Base-by-base conservation (phyloP, 1,284 basidiomycete species). In the Meira miltonrushii region DNA sequence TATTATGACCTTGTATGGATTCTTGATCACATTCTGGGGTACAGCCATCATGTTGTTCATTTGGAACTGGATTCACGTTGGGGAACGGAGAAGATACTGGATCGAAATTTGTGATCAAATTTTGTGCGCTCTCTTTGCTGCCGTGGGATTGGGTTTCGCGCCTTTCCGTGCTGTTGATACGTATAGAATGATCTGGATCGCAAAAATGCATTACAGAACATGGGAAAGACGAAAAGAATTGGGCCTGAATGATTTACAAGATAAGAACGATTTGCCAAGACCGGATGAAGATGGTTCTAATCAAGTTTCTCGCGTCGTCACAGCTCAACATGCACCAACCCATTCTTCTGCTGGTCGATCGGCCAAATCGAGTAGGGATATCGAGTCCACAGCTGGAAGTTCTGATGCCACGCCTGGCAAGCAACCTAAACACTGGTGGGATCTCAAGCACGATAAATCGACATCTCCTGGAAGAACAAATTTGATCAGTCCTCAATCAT, bases 31-130 rank as follows among this genome's bases (percentile, higher is more conserved):
- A 1, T 71, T 60, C 21, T 77, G 74, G 74, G 74, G 74, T 33
- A 68, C 63, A 12, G 66, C 67, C 1, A 77, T 77, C 54, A 58
- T 66, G n/a, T 61, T 75, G n/a, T 71, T 77, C 54, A 62, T 74
- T 40, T 62, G 72, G 8, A 43, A 60, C 10, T 77, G 73, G 74
- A 72, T 72, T 50, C 44, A 61, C 37, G 55, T 68, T 28, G 47
- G 47, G 9, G 44, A 58, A 0, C 57, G 53, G 23, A 65, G 68
- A 33, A 60, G 74, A 13, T 68, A 71, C 54, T 77, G 74, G 74
- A 68, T 75, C 41, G 74, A 77, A 58, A 70, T 74, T 25, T 77
- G 74, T 53, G 74, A 77, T 54, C 73, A 75, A 65, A 69, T 75
- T 23, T 60, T 77, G 10, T 75, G 73, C 48, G 73, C 73, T 19